Conservation (phyloP, 768 basidiomycete species). For the Nidula microcarpa region DNA sequence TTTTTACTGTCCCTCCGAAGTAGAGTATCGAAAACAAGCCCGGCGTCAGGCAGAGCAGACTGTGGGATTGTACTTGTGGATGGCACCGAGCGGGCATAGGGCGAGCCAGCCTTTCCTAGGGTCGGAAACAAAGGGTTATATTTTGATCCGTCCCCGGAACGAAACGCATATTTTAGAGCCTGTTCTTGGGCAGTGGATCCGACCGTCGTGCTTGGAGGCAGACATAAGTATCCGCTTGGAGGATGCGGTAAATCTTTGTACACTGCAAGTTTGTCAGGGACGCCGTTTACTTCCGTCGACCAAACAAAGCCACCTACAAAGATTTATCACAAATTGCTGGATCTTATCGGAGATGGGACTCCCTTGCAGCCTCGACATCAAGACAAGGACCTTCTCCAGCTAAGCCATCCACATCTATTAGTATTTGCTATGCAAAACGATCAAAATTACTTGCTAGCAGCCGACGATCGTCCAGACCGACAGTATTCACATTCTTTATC, state of each 20-base stretch:
- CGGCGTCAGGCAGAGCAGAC: constrained; percentile 58
- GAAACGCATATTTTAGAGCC: constrained; percentile 44
- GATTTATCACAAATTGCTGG: constrained; percentile 47
- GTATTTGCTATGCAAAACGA: neutral
- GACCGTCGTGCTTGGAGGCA: constrained; percentile 9
- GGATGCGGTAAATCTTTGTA: constrained; percentile 83
- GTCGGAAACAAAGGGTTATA: constrained; percentile 54
- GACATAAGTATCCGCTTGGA: constrained; percentile 5
- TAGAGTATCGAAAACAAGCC: constrained; percentile 69
- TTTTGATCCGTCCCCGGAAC: constrained; percentile 58
- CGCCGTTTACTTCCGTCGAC: constrained; percentile 10
- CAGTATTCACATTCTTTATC: constrained; percentile 30
- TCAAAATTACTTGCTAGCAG: constrained; percentile 42
- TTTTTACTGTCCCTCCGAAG: constrained; percentile 38
- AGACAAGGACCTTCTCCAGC: constrained; percentile 60
- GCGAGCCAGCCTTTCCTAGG: constrained; percentile 56
- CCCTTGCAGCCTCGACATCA: constrained; percentile 52
- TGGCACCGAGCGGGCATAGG: constrained; percentile 69
- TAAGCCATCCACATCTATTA: constrained; percentile 18
- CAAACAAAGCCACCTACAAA: constrained; percentile 40
- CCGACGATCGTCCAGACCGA: constrained; percentile 55
- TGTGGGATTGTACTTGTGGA: constrained; percentile 37
- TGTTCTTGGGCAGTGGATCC: constrained; percentile 9
- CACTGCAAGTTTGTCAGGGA: constrained; percentile 34
- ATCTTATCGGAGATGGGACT: constrained; percentile 27